Evolutionary conservation across 768 basidiomycete species (phyloP), one percentile per base, ranked within the genome.

Genomic region (Jaapia argillacea): DNA sequence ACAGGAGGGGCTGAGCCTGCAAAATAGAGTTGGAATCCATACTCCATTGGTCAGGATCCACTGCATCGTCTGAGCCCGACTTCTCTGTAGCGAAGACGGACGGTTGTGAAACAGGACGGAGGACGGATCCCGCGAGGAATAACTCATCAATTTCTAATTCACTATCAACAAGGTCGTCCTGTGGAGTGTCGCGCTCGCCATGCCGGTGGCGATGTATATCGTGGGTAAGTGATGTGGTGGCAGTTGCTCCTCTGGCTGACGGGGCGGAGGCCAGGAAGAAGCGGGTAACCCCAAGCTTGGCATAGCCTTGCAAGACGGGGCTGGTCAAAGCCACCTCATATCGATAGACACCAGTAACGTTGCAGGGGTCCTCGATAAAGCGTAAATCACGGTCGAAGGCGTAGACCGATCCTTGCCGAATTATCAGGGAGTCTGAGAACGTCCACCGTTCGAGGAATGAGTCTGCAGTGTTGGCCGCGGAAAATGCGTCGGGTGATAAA

Each of bases 71-170:
- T n/a, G n/a, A n/a, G n/a, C n/a, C n/a, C n/a, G n/a, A n/a, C n/a
- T n/a, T n/a, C n/a, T n/a, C n/a, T n/a, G n/a, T n/a, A n/a, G n/a
- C n/a, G n/a, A n/a, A n/a, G n/a, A n/a, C n/a, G n/a, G n/a, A n/a
- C n/a, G n/a, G n/a, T n/a, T n/a, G n/a, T n/a, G n/a, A n/a, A n/a
- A n/a, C n/a, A n/a, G n/a, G n/a, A n/a, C n/a, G n/a, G n/a, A n/a
- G n/a, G n/a, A n/a, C n/a, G n/a, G n/a, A 67, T 46, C 65, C 71
- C 5, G 75, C 79, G 20, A 88, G 68, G 58, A 89, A 89, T 14
- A 62, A 71, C 53, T 87, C 80, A 51, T 74, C 74, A 42, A 89
- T 89, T 58, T 87, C 85, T 38, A 86, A 57, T n/a, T n/a, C n/a
- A n/a, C n/a, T n/a, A n/a, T n/a, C n/a, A n/a, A n/a, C n/a, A n/a